Conservation (phyloP, 1,284 basidiomycete species). For the Apiotrichum gracile region DNA sequence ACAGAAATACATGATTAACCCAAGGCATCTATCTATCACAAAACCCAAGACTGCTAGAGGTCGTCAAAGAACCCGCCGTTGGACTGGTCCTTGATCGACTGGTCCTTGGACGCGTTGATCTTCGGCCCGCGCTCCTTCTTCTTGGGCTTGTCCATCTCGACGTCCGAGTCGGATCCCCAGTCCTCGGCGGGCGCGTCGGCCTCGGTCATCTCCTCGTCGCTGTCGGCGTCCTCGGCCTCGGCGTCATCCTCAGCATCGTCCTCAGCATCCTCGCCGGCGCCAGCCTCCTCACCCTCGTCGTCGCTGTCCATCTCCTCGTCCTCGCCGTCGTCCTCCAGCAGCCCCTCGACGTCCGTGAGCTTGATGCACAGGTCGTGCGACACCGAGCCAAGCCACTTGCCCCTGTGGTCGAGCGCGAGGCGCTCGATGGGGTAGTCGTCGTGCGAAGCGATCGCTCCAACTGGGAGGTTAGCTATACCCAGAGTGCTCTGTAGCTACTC, state of each 20-base stretch:
- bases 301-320: slow-evolving; percentile 15
- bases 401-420: slow-evolving; percentile 58
- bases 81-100: slow-evolving; percentile 41
- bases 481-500: slow-evolving; percentile 11
- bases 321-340: slow-evolving; percentile 51
- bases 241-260: slow-evolving; percentile 53
- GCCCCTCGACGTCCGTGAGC: slow-evolving; percentile 69
- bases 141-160: slow-evolving; percentile 24
- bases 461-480: slow-evolving; percentile 18
- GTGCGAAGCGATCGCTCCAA: slow-evolving; percentile 86
- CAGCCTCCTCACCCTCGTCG: slow-evolving; percentile 25
- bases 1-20: background rate
- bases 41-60: slow-evolving; percentile 44
- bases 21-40: background rate
- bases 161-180: slow-evolving; percentile 8
- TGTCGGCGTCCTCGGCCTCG: no score
- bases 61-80: slow-evolving; percentile 63
- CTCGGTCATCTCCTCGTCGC: slow-evolving; percentile 17
- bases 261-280: slow-evolving; percentile 48
- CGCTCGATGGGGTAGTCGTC: slow-evolving; percentile 86
- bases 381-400: slow-evolving; percentile 84
- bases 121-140: slow-evolving; percentile 39
- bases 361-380: slow-evolving; percentile 82
- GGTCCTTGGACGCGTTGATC: slow-evolving; percentile 18
- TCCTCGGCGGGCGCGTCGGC: slow-evolving; percentile 16